Conservation (phyloP, 78 protist genomes). For the Creolimax fragrantissima region DNA sequence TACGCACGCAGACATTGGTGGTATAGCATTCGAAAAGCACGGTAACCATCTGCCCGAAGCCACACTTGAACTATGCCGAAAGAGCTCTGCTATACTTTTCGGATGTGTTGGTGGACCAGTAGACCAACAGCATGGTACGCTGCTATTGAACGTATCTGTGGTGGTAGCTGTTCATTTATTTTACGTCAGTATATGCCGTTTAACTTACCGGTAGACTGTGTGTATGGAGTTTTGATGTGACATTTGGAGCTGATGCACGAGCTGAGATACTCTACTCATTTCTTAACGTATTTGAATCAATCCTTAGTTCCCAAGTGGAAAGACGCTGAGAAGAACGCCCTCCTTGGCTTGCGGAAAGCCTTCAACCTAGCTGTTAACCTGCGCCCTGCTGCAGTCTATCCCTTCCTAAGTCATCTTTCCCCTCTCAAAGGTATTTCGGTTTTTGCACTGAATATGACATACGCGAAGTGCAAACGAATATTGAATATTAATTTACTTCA, state of each 20-base stretch:
- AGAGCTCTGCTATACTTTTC: constrained; percentile 5
- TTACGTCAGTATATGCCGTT: no score
- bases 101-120: constrained; percentile 41
- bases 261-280: no score
- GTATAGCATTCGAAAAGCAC: constrained; percentile 3
- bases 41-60: constrained; percentile 26
- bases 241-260: no score
- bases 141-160: no score
- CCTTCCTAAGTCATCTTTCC: background rate
- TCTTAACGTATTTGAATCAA: no score
- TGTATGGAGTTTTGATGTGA: no score
- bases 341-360: constrained; percentile 16
- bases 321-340: constrained; percentile 17
- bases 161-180: no score
- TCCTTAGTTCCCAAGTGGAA: background rate
- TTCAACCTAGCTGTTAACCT: constrained; percentile 11
- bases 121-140: constrained; percentile 9
- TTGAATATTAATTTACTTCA: no score
- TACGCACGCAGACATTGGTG: constrained; percentile 19
- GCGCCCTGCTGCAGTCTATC: background rate
- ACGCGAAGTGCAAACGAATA: no score
- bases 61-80: background rate
- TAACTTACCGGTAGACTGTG: no score
- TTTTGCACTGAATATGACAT: background rate
- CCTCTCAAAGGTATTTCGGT: background rate